phyloP scores from a whole-genome alignment of 139 green algal species.

The Chlorella sp. region DNA sequence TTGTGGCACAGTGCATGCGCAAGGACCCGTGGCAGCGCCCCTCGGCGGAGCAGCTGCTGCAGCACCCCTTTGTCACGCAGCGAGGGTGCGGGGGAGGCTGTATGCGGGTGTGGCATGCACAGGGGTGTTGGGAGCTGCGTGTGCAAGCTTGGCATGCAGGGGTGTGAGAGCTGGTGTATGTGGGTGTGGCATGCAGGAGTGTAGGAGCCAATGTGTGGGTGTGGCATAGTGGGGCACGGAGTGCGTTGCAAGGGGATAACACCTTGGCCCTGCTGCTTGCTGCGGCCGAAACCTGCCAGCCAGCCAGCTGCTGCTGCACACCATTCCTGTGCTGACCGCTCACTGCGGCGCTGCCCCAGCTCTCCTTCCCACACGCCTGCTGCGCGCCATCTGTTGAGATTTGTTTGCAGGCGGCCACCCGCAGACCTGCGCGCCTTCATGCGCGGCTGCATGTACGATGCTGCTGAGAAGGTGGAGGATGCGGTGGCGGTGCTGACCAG shows the following conservation, averaged over 20 bases:
- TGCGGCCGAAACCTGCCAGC: neutral
- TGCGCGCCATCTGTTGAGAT: neutral
- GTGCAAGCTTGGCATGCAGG: slow-evolving; percentile 23
- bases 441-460: slow-evolving; percentile 41
- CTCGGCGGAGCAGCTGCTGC: slow-evolving; percentile 72
- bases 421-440: slow-evolving; percentile 51
- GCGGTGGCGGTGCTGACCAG: slow-evolving; percentile 25
- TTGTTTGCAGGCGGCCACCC: neutral
- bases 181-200: neutral
- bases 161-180: neutral
- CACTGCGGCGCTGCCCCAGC: neutral
- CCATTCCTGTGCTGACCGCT: neutral
- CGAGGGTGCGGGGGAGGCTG: neutral
- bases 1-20: slow-evolving; percentile 76
- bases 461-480: slow-evolving; percentile 35
- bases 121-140: too few species aligned
- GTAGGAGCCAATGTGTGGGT: neutral
- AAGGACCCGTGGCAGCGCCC: slow-evolving; percentile 77
- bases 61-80: slow-evolving; percentile 71
- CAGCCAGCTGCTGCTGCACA: neutral
- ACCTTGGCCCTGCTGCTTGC: neutral
- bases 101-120: neutral
- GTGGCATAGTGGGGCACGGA: neutral
- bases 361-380: neutral
- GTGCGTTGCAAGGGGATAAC: too few species aligned